These are phyloP conservation scores for Cicer yamashitae DNA, from an alignment of 306 rosid genomes.

Conservation along the genomic window DNA sequence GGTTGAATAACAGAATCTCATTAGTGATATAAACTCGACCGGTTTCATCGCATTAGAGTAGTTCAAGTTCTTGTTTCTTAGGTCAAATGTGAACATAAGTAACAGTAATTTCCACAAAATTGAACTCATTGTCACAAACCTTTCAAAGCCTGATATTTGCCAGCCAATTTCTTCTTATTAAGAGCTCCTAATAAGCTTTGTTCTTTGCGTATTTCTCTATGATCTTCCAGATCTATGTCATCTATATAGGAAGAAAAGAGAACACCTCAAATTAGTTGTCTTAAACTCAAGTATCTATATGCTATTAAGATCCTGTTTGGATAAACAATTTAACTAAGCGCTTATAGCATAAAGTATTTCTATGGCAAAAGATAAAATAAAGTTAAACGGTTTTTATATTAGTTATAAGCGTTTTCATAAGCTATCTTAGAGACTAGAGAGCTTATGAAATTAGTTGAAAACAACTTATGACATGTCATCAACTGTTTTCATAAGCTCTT, in stretches of 20 bases:
- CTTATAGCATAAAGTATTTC: too few species aligned
- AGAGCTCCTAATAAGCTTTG: conserved; percentile 69
- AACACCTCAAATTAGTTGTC: conserved; percentile 12
- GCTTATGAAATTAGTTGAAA: too few species aligned
- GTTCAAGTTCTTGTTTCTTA: conserved; percentile 22
- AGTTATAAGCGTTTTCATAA: too few species aligned
- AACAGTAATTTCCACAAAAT: conserved; percentile 9
- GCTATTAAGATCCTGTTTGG: too few species aligned
- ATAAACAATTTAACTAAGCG: too few species aligned
- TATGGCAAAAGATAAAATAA: too few species aligned
- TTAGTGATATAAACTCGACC: background rate
- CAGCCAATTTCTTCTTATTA: conserved; percentile 74
- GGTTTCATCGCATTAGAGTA: background rate
- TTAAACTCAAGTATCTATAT: conserved; percentile 27
- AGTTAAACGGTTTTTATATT: too few species aligned
- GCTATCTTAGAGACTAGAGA: too few species aligned
- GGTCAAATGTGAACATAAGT: conserved; percentile 26
- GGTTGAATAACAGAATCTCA: background rate
- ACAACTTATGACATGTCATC: too few species aligned
- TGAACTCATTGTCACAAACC: conserved; percentile 53
- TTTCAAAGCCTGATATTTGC: conserved; percentile 72
- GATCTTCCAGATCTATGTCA: conserved; percentile 73
- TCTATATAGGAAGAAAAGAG: conserved; percentile 51
- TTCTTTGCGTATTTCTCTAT: conserved; percentile 68
- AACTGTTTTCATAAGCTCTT: too few species aligned